These are phyloP conservation scores for Spiromastix sp. DNA, from an alignment of 2,329 filamentous ascomycete species.

Conservation along the genomic window DNA sequence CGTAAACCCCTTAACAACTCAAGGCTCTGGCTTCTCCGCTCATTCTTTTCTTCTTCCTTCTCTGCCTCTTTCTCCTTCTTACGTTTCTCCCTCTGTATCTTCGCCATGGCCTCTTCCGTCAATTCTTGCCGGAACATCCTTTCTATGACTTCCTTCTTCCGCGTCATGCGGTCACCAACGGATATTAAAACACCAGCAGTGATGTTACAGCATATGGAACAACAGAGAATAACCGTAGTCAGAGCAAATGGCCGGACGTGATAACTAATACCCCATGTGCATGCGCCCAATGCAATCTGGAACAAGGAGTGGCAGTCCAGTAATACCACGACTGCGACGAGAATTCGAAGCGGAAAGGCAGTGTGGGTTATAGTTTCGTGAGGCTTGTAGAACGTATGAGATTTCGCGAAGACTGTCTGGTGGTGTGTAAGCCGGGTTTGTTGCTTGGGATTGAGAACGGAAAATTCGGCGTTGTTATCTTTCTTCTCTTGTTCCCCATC, in stretches of 20 bases:
- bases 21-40: too few relatives aligned
- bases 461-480: too few relatives aligned
- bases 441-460: constrained; percentile 55
- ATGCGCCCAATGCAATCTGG: constrained; percentile 68
- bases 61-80: constrained; percentile 2
- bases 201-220: constrained; percentile 68
- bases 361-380: constrained; percentile 75
- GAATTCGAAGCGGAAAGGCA: constrained; percentile 63
- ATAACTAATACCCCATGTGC: constrained; percentile 70
- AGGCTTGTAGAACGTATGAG: constrained; percentile 81
- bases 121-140: constrained; percentile 66
- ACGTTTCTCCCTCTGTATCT: constrained; percentile 41
- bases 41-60: constrained; percentile 2
- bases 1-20: too few relatives aligned
- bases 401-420: constrained; percentile 68
- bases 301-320: constrained; percentile 70
- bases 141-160: constrained; percentile 79
- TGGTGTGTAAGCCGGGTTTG: constrained; percentile 64
- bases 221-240: constrained; percentile 71
- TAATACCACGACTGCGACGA: constrained; percentile 67
- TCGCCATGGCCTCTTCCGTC: constrained; percentile 54
- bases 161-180: constrained; percentile 62
- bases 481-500: too few relatives aligned
- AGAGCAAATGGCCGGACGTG: constrained; percentile 57
- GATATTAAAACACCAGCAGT: constrained; percentile 65